A percentile compares a stretch with the other conserved stretches of the same genome.
Conservation (phyloP, 2,329 filamentous ascomycete genomes). For the Eutypella sp. region DNA sequence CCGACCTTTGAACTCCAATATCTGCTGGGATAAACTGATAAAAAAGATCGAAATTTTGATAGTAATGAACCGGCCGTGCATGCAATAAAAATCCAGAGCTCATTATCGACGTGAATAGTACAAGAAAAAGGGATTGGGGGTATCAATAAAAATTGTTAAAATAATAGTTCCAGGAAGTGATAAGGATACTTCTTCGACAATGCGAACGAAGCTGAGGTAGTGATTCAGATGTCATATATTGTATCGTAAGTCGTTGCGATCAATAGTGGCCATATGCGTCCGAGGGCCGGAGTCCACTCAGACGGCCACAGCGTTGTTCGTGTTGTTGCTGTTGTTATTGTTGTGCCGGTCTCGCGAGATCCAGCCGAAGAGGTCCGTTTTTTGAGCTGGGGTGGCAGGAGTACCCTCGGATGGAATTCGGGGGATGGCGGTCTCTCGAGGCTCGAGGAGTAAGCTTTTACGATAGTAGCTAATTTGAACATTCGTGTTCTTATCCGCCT, state of each 20-base stretch:
- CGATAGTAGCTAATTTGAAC: conserved; percentile 67
- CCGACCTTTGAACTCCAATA: conserved; percentile 16
- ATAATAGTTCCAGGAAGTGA: conserved; percentile 11
- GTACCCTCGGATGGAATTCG: conserved; percentile 28
- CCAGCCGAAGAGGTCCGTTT: conserved; percentile 45
- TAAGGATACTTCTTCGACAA: conserved; percentile 1
- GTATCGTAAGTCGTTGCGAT: conserved; percentile 1
- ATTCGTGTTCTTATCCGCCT: conserved; percentile 47
- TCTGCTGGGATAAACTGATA: conserved; percentile 16
- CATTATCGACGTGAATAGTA: conserved; percentile 16
- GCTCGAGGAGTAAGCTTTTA: conserved; percentile 79
- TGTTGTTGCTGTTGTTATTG: conserved; percentile 12
- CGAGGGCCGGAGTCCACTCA: conserved; percentile 8
- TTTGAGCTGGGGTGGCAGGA: conserved; percentile 19
- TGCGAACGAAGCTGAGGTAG: neutral
- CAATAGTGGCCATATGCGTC: neutral
- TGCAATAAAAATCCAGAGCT: conserved; percentile 21
- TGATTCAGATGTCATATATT: conserved; percentile 1
- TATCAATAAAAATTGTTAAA: conserved; percentile 27
- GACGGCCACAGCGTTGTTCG: conserved; percentile 15
- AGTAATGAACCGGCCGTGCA: conserved; percentile 11
- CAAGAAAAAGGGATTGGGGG: conserved; percentile 23
- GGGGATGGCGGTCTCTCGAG: conserved; percentile 51
- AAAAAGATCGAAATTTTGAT: conserved; percentile 17
- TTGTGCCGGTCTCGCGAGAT: conserved; percentile 42